phyloP scores from a whole-genome alignment of 179 eudicot species.

The Carnegiea gigantea region DNA sequence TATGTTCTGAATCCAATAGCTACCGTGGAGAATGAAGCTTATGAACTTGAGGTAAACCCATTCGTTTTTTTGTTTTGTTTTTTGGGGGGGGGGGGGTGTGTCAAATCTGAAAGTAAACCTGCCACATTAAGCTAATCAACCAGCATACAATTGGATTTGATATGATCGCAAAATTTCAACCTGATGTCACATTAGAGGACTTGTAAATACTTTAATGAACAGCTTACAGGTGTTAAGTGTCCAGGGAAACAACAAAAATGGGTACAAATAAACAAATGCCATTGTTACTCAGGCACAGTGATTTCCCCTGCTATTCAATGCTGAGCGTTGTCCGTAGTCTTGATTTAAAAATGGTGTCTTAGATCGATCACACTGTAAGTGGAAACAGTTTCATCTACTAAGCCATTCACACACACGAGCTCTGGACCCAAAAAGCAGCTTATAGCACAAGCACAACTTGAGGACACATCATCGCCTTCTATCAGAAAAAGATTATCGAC shows the following conservation, averaged over 20 bases:
- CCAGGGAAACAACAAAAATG: not conserved
- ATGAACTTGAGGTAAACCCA: too few relatives aligned
- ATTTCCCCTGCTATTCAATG: constrained; percentile 12
- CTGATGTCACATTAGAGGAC: not conserved
- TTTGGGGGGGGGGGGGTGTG: too few relatives aligned
- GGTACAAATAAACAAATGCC: constrained; percentile 9
- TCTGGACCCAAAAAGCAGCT: constrained; percentile 13
- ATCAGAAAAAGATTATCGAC: constrained; percentile 80
- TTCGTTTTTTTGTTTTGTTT: too few relatives aligned
- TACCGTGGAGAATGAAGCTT: too few relatives aligned
- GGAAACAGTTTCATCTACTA: not conserved
- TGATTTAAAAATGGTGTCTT: constrained; percentile 10
- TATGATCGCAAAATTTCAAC: not conserved
- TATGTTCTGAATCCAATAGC: too few relatives aligned
- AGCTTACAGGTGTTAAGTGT: not conserved
- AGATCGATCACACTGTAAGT: not conserved
- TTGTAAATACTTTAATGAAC: not conserved
- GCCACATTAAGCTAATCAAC: not conserved
- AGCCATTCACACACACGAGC: constrained; percentile 7
- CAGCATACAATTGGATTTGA: not conserved
- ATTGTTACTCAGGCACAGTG: constrained; percentile 6
- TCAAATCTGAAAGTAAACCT: not conserved
- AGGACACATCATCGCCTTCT: not conserved
- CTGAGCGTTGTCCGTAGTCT: not conserved
- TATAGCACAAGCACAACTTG: constrained; percentile 1